phyloP scores from a whole-genome alignment of 148 eudicot genomes.

The Salicornia ramosissima region DNA sequence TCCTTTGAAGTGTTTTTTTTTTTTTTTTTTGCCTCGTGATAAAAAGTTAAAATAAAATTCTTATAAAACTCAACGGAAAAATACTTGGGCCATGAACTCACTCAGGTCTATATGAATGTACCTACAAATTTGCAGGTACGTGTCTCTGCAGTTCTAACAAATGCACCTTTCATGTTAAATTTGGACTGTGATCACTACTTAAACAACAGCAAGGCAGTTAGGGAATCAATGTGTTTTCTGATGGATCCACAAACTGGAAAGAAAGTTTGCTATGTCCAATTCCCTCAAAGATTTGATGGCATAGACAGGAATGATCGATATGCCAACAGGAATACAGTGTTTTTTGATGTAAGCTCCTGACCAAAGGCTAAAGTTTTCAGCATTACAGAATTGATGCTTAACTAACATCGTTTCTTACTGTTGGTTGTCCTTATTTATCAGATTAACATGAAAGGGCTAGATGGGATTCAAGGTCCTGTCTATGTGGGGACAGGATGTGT shows the following conservation, averaged over 20 bases:
- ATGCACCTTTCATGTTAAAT: conserved; percentile 99
- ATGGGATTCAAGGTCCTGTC: conserved; percentile 95
- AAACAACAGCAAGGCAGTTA: conserved; percentile 92
- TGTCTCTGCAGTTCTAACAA: conserved; percentile 89
- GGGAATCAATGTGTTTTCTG: conserved; percentile 97
- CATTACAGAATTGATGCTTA: not conserved
- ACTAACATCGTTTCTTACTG: not conserved
- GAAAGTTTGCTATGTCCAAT: conserved; percentile 94
- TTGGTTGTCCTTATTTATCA: conserved; percentile 23
- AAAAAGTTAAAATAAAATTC: not conserved
- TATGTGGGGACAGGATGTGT: conserved; percentile 99
- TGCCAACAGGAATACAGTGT: conserved; percentile 96
- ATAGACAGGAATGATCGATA: conserved; percentile 86
- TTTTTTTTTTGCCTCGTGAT: no score
- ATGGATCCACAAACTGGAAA: conserved; percentile 94
- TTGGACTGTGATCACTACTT: conserved; percentile 98
- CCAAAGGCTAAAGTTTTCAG: conserved; percentile 6
- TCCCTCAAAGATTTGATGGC: conserved; percentile 95
- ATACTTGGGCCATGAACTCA: not conserved
- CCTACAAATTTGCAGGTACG: conserved; percentile 58
- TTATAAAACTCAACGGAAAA: not conserved
- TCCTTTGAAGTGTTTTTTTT: not conserved
- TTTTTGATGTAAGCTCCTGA: conserved; percentile 82
- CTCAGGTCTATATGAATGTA: not conserved
- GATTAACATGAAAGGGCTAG: conserved; percentile 99